A percentile compares a stretch with the other conserved stretches of the same genome.
These are phyloP conservation scores for Boletales sp. DNA, from an alignment of 768 basidiomycete genomes.

Conservation along the genomic window DNA sequence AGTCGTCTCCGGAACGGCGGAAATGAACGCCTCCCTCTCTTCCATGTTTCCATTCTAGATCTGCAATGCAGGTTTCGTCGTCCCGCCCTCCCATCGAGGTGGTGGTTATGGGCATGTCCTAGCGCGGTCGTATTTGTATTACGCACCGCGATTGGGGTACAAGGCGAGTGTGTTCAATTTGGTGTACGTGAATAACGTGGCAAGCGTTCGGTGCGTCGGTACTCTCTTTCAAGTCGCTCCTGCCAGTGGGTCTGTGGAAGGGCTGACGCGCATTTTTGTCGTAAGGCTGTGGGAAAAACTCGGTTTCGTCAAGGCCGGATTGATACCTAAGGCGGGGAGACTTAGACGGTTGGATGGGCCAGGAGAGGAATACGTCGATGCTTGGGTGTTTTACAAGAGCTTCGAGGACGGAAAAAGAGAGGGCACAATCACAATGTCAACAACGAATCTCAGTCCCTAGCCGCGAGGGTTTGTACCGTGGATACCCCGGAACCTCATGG, in stretches of 20 bases:
- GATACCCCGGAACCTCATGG: no score
- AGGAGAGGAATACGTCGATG: conserved; percentile 87
- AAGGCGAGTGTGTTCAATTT: conserved; percentile 85
- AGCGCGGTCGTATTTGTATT: conserved; percentile 75
- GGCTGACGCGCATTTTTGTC: neutral
- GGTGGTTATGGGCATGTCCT: conserved; percentile 67
- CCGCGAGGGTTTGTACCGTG: no score
- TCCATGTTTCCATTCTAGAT: conserved; percentile 42
- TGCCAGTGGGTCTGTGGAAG: neutral
- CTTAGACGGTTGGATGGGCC: conserved; percentile 61
- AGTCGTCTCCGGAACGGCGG: conserved; percentile 30
- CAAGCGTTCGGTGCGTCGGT: conserved; percentile 56
- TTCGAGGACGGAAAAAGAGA: conserved; percentile 42
- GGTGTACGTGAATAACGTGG: conserved; percentile 81
- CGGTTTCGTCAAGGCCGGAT: conserved; percentile 74
- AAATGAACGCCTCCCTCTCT: conserved; percentile 4
- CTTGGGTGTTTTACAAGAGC: conserved; percentile 79
- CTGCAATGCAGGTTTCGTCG: conserved; percentile 89
- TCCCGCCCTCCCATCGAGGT: conserved; percentile 59
- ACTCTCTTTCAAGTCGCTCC: neutral
- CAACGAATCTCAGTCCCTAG: no score
- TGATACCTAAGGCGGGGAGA: conserved; percentile 73
- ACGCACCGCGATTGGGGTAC: conserved; percentile 77
- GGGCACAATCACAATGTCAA: neutral
- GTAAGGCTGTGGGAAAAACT: conserved; percentile 79